Evolutionary conservation across 176 grass and related monocot genomes (phyloP).

Genomic region (Cenchrus fungigraminus): DNA sequence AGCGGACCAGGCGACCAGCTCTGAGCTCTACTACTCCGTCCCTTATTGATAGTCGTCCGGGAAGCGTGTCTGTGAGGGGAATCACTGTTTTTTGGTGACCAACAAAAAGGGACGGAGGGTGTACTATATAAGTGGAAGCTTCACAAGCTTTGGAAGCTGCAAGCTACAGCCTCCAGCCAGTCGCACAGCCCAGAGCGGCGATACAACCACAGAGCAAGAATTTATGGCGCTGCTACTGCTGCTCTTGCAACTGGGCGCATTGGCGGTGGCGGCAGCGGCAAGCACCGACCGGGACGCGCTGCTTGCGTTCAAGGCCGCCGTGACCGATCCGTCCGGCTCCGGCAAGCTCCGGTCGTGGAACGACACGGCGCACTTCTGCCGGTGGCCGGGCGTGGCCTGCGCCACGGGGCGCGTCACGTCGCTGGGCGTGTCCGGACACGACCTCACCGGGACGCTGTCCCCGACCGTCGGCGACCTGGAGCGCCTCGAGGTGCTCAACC

Average conservation of each 20-base stretch:
- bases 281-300: slow-evolving; percentile 13
- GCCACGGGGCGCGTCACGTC: slow-evolving; percentile 11
- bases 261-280: neutral
- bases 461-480: slow-evolving; percentile 19
- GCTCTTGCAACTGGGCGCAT: no score
- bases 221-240: neutral
- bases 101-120: no score
- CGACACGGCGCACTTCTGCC: neutral
- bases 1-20: no score
- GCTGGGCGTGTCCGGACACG: neutral
- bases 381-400: slow-evolving; percentile 24
- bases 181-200: no score
- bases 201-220: no score
- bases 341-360: slow-evolving; percentile 14
- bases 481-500: neutral
- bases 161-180: no score
- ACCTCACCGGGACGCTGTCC: slow-evolving; percentile 10
- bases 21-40: no score
- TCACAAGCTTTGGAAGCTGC: no score
- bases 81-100: no score
- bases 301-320: slow-evolving; percentile 26
- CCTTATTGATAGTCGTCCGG: no score
- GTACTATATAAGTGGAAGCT: no score
- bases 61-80: no score
- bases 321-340: neutral